Conservation (phyloP, 305 asterid species). For the Fraxinus albicans region DNA sequence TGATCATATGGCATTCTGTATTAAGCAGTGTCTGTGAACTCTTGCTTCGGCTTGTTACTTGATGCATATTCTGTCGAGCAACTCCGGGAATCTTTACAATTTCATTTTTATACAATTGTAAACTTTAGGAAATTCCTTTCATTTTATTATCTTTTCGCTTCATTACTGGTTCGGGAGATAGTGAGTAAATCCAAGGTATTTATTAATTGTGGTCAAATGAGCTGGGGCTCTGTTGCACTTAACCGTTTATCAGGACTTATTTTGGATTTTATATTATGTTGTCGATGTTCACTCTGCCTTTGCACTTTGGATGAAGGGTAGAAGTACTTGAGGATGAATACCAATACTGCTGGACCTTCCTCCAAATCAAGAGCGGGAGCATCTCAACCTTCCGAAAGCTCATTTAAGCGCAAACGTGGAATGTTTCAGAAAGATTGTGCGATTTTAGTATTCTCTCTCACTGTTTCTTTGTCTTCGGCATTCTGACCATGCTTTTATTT, state of each 20-base stretch:
- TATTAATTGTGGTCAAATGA: neutral
- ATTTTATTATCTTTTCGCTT: neutral
- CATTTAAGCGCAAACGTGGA: slow-evolving; percentile 86
- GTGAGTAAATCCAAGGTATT: neutral
- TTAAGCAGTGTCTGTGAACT: neutral
- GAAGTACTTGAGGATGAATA: slow-evolving; percentile 56
- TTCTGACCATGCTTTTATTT: slow-evolving; percentile 3
- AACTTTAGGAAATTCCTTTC: neutral
- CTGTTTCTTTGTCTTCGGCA: slow-evolving; percentile 4
- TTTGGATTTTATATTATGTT: neutral
- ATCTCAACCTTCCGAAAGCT: slow-evolving; percentile 69
- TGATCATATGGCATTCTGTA: neutral
- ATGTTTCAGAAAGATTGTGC: slow-evolving; percentile 92
- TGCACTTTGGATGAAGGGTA: slow-evolving; percentile 10
- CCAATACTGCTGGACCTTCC: slow-evolving; percentile 49
- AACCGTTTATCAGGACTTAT: neutral
- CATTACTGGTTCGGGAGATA: neutral
- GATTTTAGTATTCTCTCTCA: slow-evolving; percentile 25
- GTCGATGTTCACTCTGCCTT: neutral
- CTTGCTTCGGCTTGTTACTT: neutral
- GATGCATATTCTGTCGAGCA: neutral
- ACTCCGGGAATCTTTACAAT: neutral
- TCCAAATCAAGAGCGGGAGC: slow-evolving; percentile 65
- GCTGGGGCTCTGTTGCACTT: neutral
- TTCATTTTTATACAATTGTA: neutral